phyloP scores from a whole-genome alignment of 2,329 filamentous ascomycete genomes.

The Arthrobotrys entomopaga region DNA sequence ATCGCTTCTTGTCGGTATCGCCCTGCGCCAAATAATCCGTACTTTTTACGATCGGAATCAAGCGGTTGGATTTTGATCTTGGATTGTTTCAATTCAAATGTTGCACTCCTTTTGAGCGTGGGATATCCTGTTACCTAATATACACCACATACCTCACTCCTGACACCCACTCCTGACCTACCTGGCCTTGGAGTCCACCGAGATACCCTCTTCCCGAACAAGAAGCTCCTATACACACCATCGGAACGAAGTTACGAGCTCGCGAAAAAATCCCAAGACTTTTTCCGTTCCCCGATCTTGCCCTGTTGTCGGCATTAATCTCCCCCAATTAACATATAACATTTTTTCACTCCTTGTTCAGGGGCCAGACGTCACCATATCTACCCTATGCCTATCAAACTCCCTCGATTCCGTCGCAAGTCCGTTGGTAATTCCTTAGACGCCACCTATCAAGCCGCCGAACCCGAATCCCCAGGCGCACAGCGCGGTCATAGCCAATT shows the following conservation, averaged over 20 bases:
- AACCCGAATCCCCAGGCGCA: constrained; percentile 56
- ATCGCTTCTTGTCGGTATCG: not conserved
- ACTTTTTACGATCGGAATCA: not conserved
- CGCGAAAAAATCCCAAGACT: not conserved
- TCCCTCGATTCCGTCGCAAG: constrained; percentile 60
- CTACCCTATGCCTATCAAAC: constrained; percentile 60
- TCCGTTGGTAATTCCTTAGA: constrained; percentile 59
- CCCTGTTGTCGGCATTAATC: constrained; percentile 41
- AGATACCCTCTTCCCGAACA: constrained; percentile 18
- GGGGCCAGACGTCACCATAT: constrained; percentile 39
- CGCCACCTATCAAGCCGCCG: constrained; percentile 59
- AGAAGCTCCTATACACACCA: constrained; percentile 10
- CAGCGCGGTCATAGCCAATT: constrained; percentile 54
- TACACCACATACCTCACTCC: constrained; percentile 26
- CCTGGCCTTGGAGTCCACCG: constrained; percentile 30
- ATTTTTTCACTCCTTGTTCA: constrained; percentile 33
- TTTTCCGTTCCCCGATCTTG: constrained; percentile 2
- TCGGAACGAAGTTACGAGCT: constrained; percentile 51
- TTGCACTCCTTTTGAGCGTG: constrained; percentile 43
- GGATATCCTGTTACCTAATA: constrained; percentile 39
- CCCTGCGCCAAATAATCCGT: not conserved
- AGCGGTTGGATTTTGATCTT: not conserved
- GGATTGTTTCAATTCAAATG: constrained; percentile 28
- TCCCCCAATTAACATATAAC: constrained; percentile 39
- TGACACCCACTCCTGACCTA: constrained; percentile 14